Evolutionary conservation across 1,284 basidiomycete species (phyloP).

Genomic region (Ustilago hordei): DNA sequence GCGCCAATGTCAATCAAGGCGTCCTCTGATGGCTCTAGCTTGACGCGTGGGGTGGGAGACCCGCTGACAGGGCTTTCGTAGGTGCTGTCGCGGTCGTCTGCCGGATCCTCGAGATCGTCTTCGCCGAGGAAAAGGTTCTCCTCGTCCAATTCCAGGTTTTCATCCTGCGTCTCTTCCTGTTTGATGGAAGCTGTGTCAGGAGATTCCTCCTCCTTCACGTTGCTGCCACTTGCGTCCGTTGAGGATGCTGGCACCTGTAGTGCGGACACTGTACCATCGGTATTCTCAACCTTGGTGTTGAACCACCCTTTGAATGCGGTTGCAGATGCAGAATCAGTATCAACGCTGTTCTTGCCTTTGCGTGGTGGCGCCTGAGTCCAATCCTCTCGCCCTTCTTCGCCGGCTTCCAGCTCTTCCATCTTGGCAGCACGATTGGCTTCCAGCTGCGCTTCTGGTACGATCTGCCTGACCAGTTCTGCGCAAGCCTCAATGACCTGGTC

Average conservation of each 20-base stretch:
- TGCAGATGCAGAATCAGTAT: conserved; percentile 41
- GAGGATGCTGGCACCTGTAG: conserved; percentile 7
- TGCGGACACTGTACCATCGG: conserved; percentile 20
- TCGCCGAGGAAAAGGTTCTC: conserved; percentile 36
- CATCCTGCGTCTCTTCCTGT: conserved; percentile 56
- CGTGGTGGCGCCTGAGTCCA: conserved; percentile 63
- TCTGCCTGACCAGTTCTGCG: conserved; percentile 78
- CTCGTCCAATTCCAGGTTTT: conserved; percentile 54
- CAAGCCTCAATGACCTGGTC: conserved; percentile 91
- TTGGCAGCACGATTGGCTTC: conserved; percentile 11
- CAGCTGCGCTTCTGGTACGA: conserved; percentile 36
- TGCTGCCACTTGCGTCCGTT: background rate
- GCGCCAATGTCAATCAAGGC: conserved; percentile 25
- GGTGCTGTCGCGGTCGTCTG: conserved; percentile 29
- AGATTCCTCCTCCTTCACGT: conserved; percentile 69
- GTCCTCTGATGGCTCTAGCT: conserved; percentile 39
- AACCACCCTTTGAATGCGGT: conserved; percentile 60
- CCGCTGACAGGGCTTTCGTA: conserved; percentile 15
- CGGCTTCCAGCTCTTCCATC: conserved; percentile 48
- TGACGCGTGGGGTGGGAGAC: conserved; percentile 20
- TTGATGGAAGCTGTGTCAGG: conserved; percentile 64
- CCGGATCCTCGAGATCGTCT: conserved; percentile 15
- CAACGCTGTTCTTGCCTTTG: conserved; percentile 46
- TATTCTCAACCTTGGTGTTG: conserved; percentile 32
- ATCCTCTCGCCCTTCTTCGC: conserved; percentile 63